Percentiles rank a stretch among this genome's conserved stretches.
Evolutionary conservation across 179 eudicot genomes (phyloP).

Genomic region (Heliamphora pulchella): DNA sequence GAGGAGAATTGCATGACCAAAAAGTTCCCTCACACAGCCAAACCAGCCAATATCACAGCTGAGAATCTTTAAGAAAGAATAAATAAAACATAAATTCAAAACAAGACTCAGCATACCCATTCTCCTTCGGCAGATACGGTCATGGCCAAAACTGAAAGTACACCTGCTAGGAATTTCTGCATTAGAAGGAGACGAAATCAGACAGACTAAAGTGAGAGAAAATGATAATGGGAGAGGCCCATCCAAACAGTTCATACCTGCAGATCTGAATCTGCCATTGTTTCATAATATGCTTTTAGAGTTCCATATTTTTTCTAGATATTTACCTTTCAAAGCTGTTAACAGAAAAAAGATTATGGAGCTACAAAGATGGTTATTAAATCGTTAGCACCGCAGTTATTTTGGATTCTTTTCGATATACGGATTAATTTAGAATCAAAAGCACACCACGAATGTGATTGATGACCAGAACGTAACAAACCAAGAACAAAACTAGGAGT

Average conservation of each 20-base stretch:
- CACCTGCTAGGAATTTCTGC: conserved; percentile 83
- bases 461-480: background rate
- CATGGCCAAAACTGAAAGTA: conserved; percentile 92
- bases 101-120: conserved; percentile 45
- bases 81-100: background rate
- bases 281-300: conserved; percentile 62
- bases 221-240: background rate
- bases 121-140: conserved; percentile 97
- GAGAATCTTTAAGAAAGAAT: background rate
- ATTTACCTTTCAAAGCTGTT: too few species aligned
- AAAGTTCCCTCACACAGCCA: background rate
- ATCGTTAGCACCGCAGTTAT: too few species aligned
- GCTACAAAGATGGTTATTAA: too few species aligned
- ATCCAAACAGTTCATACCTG: conserved; percentile 39
- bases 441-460: background rate
- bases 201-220: conserved; percentile 13
- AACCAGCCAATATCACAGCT: background rate
- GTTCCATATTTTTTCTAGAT: conserved; percentile 29
- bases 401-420: too few species aligned
- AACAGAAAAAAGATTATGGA: too few species aligned
- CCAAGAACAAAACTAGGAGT: background rate
- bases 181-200: conserved; percentile 4
- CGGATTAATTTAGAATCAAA: background rate
- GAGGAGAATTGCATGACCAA: background rate
- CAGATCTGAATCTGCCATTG: conserved; percentile 58